Evolutionary conservation across 2,329 filamentous ascomycete species (phyloP), one percentile per base, ranked within the genome.

Genomic region (Colletotrichum viniferum): DNA sequence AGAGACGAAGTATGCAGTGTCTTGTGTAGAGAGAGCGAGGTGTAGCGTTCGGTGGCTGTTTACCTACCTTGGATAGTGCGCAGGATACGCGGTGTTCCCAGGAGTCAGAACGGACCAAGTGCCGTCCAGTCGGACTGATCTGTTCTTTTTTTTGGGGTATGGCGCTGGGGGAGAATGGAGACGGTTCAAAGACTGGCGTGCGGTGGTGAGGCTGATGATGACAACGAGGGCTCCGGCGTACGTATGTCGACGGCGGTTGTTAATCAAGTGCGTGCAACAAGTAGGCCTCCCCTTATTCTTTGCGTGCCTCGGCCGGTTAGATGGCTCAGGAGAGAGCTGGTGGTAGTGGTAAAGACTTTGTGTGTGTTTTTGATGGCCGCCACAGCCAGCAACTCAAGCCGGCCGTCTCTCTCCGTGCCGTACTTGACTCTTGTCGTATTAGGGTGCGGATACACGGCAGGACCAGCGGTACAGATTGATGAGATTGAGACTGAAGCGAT

Each of bases 141-240:
- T n/a, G 28, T 60, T 76, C 52, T 48, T 68, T 69, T 69, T 76
- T 69, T 72, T 69, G 52, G 36, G 38, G 28, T 71, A 38, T 38
- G 55, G 30, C 56, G 58, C 64, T 30, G 56, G 52, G 32, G 24
- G 66, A 26, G 28, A 63, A 43, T 69, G 64, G 56, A 16, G 43
- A 30, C 28, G 18, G 63, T n/a, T 24, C 43, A 48, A 66, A 61
- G 24, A 48, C 34, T 28, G 36, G 55, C 70, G 67, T 32, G 32
- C 14, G n/a, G 13, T 75, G 64, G 69, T 52, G 69, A 75, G 73
- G 70, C 73, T 62, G 62, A 68, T 56, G 73, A 75, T 56, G 73
- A 75, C 55, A 69, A 73, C 72, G 48, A 24, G 28, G 48, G 34
- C 48, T 58, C 48, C 52, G 21, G 32, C 48, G 52, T 71, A 62